Percentiles rank a stretch among this genome's conserved stretches.
phyloP scores from a whole-genome alignment of 352 stramenopile species.

The Globisporangium mamillatum region DNA sequence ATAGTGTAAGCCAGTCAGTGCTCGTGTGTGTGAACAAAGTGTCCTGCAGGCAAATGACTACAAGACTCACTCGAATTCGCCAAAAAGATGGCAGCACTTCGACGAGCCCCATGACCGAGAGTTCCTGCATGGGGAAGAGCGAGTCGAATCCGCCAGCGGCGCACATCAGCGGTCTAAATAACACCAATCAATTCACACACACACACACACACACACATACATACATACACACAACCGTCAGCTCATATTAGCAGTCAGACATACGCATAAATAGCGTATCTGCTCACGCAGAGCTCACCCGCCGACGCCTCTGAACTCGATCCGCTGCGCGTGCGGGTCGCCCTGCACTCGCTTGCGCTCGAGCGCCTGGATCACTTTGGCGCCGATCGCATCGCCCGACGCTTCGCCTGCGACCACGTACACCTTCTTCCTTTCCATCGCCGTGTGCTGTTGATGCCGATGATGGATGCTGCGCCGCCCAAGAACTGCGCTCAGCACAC shows the following conservation, averaged over 20 bases:
- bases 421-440: conserved; percentile 21
- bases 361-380: conserved; percentile 62
- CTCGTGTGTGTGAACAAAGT: neutral
- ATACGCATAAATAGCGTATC: neutral
- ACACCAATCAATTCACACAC: neutral
- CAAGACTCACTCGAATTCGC: conserved; percentile 35
- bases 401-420: conserved; percentile 74
- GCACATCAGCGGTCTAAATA: conserved; percentile 48
- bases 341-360: conserved; percentile 17
- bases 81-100: conserved; percentile 64
- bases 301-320: conserved; percentile 60
- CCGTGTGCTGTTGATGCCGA: neutral
- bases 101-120: conserved; percentile 74
- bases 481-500: neutral
- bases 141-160: conserved; percentile 42
- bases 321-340: conserved; percentile 12
- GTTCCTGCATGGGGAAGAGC: conserved; percentile 67
- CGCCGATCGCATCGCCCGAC: conserved; percentile 73
- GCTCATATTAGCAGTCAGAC: too few species aligned
- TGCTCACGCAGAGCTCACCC: conserved; percentile 27
- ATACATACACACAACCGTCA: too few species aligned
- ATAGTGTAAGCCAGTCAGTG: neutral
- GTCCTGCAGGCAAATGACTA: neutral
- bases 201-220: too few species aligned
- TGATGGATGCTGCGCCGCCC: too few species aligned